Base-by-base conservation (phyloP, 225 moss, liverwort and hornwort species). In the Ulota crispa region DNA sequence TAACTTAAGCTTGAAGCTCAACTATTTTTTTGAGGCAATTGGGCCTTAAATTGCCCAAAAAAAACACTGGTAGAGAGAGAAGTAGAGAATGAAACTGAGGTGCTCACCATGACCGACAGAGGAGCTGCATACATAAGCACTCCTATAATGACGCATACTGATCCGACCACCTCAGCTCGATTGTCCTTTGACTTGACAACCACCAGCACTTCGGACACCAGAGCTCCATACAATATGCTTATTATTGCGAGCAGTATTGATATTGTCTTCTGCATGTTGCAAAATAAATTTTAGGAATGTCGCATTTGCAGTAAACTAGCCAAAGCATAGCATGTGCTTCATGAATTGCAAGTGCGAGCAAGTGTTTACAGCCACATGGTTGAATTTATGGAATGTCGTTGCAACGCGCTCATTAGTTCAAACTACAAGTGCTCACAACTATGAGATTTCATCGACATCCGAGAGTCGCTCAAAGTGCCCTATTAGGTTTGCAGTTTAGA, bases 91-190 rank as follows among this genome's bases (percentile, higher is more conserved):
- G 52, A 47, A 68, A 41, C 2, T 15, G 60, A 61, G 45, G 56
- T 39, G 16, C 54, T 81, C 86, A 87, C 89, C 88, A 95, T 90
- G 68, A 91, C 94, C 8, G 91, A 85, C 30, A 97, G 75, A 54
- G 97, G 97, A 37, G 97, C 90, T 64, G 93, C 93, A 73, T 94
- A 94, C 89, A 94, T 95, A 23, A 97, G 79, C 55, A 94, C 92
- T 42, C 94, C 93, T 39, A 97, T 89, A 55, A 92, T 80, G 30
- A 94, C 88, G 60, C 97, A 95, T 36, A 91, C 76, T 8, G 92
- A 87, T 8, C 97, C 95, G 8, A 97, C 87, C 76, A 97, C 82
- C 81, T 82, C 84, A 67, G 72, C 74, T 77, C 89, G 87, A 54
- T 54, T 26, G 12, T 82, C 45, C 57, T 90, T 84, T 0, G 86